phyloP scores from a whole-genome alignment of 495 filamentous ascomycete species.

The Elasticomyces elasticus region DNA sequence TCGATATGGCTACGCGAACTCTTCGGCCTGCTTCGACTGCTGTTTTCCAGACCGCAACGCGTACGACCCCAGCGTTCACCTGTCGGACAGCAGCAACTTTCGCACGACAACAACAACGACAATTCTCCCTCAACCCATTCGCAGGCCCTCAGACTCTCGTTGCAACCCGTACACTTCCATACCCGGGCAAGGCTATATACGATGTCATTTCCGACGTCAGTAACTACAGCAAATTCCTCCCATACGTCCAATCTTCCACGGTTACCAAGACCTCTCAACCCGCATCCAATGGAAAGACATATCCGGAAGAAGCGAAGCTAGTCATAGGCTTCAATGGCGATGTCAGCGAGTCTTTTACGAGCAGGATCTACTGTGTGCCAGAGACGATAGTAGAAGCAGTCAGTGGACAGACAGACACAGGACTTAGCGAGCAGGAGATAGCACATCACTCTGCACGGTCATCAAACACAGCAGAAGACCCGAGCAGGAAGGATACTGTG shows the following conservation, averaged over 20 bases:
- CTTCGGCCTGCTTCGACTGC: background rate
- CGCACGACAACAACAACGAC: constrained; percentile 19
- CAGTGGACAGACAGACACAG: constrained; percentile 46
- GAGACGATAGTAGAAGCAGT: constrained; percentile 64
- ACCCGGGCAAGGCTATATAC: constrained; percentile 61
- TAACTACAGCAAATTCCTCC: constrained; percentile 72
- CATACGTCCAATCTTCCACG: constrained; percentile 63
- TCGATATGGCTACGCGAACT: background rate
- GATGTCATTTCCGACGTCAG: constrained; percentile 72
- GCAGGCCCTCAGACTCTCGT: constrained; percentile 46
- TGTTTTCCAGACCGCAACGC: constrained; percentile 12
- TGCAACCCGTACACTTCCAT: constrained; percentile 70
- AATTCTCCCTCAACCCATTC: constrained; percentile 27
- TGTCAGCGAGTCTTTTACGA: constrained; percentile 71
- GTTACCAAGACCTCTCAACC: constrained; percentile 53
- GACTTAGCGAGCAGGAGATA: constrained; percentile 34
- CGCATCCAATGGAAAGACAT: constrained; percentile 35
- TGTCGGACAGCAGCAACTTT: background rate
- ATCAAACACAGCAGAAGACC: constrained; percentile 20
- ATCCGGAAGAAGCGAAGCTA: constrained; percentile 67
- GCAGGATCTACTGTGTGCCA: constrained; percentile 61
- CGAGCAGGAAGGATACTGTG: constrained; percentile 40
- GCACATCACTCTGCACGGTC: constrained; percentile 26
- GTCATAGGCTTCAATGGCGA: constrained; percentile 68
- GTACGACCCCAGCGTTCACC: background rate